phyloP scores from a whole-genome alignment of 1,139 yeast genomes.

The Debaryomyces udenii region DNA sequence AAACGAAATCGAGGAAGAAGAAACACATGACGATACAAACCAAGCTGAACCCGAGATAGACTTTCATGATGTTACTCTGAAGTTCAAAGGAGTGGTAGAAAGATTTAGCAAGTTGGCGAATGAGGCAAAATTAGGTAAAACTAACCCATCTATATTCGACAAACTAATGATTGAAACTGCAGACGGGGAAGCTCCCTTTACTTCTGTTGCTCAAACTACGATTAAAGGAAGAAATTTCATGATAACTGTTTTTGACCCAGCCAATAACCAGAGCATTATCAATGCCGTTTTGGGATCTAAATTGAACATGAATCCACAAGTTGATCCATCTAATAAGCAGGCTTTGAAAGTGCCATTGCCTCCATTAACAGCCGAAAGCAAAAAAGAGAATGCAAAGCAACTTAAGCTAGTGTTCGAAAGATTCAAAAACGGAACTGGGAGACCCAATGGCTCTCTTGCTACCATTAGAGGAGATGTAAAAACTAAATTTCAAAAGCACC shows the following conservation, averaged over 20 bases:
- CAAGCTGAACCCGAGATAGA: slow-evolving; percentile 30
- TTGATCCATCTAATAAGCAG: slow-evolving; percentile 71
- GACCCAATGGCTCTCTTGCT: slow-evolving; percentile 51
- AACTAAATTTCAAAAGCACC: slow-evolving; percentile 54
- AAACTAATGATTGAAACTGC: slow-evolving; percentile 55
- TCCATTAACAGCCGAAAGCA: slow-evolving; percentile 70
- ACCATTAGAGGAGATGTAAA: slow-evolving; percentile 63
- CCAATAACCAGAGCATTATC: slow-evolving; percentile 65
- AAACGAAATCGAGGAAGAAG: slow-evolving; percentile 18
- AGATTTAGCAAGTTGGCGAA: slow-evolving; percentile 57
- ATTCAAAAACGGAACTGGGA: slow-evolving; percentile 55
- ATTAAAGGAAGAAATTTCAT: slow-evolving; percentile 69
- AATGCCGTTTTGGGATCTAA: slow-evolving; percentile 70
- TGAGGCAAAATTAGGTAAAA: slow-evolving; percentile 67
- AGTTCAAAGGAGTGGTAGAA: slow-evolving; percentile 54
- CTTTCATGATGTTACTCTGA: slow-evolving; percentile 44
- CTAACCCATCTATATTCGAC: slow-evolving; percentile 70
- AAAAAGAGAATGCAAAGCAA: slow-evolving; percentile 57
- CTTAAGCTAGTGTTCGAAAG: slow-evolving; percentile 68
- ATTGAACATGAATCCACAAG: slow-evolving; percentile 77
- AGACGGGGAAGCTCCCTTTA: slow-evolving; percentile 52
- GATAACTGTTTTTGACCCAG: slow-evolving; percentile 84
- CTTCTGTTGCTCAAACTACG: slow-evolving; percentile 74
- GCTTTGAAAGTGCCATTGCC: slow-evolving; percentile 76
- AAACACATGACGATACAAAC: slow-evolving; percentile 18